phyloP scores from a whole-genome alignment of 495 filamentous ascomycete genomes.

The Tuber borchii region DNA sequence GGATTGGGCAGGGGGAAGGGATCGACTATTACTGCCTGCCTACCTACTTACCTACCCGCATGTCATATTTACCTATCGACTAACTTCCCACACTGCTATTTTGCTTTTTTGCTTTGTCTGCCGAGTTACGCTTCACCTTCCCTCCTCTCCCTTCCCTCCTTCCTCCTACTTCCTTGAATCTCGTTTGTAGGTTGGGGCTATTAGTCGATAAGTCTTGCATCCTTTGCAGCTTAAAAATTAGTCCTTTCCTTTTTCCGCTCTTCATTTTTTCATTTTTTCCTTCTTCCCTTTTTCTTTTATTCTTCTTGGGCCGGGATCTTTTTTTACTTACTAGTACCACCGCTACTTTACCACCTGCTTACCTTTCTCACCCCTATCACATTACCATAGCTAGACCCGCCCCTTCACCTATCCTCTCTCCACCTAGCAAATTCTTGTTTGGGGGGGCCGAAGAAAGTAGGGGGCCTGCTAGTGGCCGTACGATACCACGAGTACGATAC shows the following conservation, averaged over 20 bases:
- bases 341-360: not conserved
- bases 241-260: not conserved
- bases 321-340: not conserved
- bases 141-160: not conserved
- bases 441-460: not conserved
- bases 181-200: not conserved
- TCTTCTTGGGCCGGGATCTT: not conserved
- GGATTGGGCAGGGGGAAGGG: not conserved
- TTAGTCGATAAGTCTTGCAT: not conserved
- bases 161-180: slow-evolving; percentile 5
- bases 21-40: slow-evolving; percentile 5
- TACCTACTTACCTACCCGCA: not conserved
- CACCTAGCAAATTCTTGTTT: not conserved
- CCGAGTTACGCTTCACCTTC: slow-evolving; percentile 4
- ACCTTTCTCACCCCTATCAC: not conserved
- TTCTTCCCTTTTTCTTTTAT: not conserved
- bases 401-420: not conserved
- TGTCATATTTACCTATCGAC: not conserved
- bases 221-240: not conserved
- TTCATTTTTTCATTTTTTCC: not conserved
- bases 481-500: not conserved
- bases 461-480: not conserved
- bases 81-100: not conserved
- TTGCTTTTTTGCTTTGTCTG: slow-evolving; percentile 4
- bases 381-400: not conserved